A percentile compares a stretch with the other conserved stretches of the same genome.
Conservation (phyloP, 257 asterid species). For the Orobanche coerulescens region DNA sequence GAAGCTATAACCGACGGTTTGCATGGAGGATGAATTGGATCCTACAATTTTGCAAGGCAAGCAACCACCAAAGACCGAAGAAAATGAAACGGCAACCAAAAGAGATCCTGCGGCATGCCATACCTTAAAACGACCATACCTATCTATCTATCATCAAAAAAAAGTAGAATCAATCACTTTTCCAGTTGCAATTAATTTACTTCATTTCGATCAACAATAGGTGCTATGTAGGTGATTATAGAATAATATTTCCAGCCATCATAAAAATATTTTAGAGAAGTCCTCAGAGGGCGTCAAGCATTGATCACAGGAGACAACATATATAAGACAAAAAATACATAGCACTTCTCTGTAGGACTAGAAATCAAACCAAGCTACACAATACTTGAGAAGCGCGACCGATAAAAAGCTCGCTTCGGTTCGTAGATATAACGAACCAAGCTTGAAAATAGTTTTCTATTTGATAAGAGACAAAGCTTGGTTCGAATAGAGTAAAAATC, state of each 20-base stretch:
- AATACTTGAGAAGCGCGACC: too few relatives aligned
- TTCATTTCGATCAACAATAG: not conserved
- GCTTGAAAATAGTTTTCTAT: too few relatives aligned
- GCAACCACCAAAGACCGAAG: conserved; percentile 93
- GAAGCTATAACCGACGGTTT: conserved; percentile 61
- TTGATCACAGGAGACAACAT: too few relatives aligned
- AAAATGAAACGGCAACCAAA: conserved; percentile 80
- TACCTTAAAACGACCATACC: conserved; percentile 71
- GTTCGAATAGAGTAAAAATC: too few relatives aligned
- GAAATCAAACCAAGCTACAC: too few relatives aligned
- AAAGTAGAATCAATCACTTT: not conserved
- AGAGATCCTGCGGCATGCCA: conserved; percentile 85
- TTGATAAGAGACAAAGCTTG: too few relatives aligned
- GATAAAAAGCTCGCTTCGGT: too few relatives aligned
- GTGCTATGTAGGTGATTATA: not conserved
- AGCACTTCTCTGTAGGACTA: too few relatives aligned
- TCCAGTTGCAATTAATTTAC: not conserved
- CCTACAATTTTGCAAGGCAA: conserved; percentile 74
- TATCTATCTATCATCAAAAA: conserved; percentile 57
- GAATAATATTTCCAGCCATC: not conserved
- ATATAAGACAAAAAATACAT: too few relatives aligned
- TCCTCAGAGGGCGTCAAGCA: too few relatives aligned
- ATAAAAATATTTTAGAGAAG: too few relatives aligned
- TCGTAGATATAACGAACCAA: too few relatives aligned
- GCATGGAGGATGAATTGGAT: conserved; percentile 43